Evolutionary conservation across 2,329 filamentous ascomycete genomes (phyloP), one percentile per base, ranked within the genome.

Genomic region (Cyphellophora attinorum): DNA sequence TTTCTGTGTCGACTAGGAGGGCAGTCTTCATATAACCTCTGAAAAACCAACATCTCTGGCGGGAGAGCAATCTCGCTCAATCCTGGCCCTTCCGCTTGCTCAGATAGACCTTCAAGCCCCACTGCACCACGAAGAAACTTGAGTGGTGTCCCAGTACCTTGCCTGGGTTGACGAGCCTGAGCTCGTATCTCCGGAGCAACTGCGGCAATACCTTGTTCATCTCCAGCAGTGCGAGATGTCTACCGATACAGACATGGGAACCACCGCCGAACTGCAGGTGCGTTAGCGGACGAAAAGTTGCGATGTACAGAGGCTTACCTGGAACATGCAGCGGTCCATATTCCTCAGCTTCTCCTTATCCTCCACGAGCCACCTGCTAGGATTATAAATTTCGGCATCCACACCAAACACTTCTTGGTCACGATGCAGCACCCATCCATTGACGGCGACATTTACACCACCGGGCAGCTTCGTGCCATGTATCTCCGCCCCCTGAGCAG

Each of bases 101-200:
- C 37, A 69, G 58, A 46, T 60, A 70, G 31, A 74, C 70, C 31
- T 73, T 61, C 40, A 76, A 48, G 1, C 72, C 72, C 32, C 66
- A 59, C 51, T 76, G 72, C 6, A 75, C 70, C 6, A 76, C 72
- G 46, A 77, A 76, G 52, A 75, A 76, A 3, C 69, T 72, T 13
- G 70, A 65, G 35, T 69, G 64, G n/a, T 69, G 67, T 39, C 61
- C 63, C 44, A 75, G 57, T 33, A 65, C 60, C 27, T 64, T 58
- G 6, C 60, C 58, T 0, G 68, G 68, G 38, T 68, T 58, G n/a
- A 65, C 61, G 16, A 75, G 56, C 49, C 68, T 57, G 41, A 76
- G 67, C 29, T 68, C 56, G 46, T 67, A 76, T 40, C 72, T 65
- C n/a, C 68, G 53, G 41, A 73, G 52, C 16, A 76, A 55, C 21